These are phyloP conservation scores for Logfia minima DNA, from an alignment of 129 eudicot species.

Conservation along the genomic window DNA sequence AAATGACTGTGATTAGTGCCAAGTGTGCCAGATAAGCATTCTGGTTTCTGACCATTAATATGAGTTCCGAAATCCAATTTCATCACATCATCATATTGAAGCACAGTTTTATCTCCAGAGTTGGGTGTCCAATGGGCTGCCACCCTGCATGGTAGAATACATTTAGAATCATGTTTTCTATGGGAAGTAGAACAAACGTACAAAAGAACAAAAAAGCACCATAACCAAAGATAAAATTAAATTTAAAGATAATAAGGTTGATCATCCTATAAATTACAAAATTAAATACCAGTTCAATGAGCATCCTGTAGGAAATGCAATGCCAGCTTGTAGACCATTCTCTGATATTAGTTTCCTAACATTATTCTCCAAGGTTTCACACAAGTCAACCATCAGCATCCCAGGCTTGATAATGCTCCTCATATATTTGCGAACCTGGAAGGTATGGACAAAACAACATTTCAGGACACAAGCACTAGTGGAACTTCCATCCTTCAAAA, in stretches of 20 bases:
- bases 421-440: slow-evolving; percentile 89
- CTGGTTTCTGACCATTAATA: slow-evolving; percentile 75
- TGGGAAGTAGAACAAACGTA: not conserved
- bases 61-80: slow-evolving; percentile 99
- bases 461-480: not conserved
- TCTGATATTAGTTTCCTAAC: slow-evolving; percentile 95
- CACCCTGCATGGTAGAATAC: slow-evolving; percentile 59
- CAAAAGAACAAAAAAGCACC: not conserved
- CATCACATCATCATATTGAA: slow-evolving; percentile 98
- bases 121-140: slow-evolving; percentile 99
- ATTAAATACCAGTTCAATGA: slow-evolving; percentile 80
- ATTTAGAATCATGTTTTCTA: not conserved
- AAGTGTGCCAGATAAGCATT: not conserved
- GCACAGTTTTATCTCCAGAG: slow-evolving; percentile 97
- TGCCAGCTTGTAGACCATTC: slow-evolving; percentile 97
- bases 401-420: slow-evolving; percentile 92
- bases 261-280: not conserved
- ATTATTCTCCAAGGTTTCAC: slow-evolving; percentile 98
- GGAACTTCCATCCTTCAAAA: not conserved
- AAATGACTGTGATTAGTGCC: no score
- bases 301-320: slow-evolving; percentile 99
- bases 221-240: not conserved
- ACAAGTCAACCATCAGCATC: slow-evolving; percentile 90
- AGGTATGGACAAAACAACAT: slow-evolving; percentile 5
- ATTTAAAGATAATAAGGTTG: not conserved